Conservation (phyloP, 257 asterid species). For the Vinca minor region DNA sequence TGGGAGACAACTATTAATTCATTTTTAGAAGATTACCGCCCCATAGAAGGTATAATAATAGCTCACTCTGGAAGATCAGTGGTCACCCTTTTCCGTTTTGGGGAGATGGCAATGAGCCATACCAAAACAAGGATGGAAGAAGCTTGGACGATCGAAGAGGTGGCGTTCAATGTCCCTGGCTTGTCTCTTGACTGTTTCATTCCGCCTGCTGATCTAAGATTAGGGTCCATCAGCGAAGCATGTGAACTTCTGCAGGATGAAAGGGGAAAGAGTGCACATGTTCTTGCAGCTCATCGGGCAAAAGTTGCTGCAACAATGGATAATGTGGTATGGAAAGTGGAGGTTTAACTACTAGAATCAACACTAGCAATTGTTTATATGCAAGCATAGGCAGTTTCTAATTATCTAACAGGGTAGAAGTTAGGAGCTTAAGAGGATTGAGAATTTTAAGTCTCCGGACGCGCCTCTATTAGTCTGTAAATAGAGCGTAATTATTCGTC, state of each 20-base stretch:
- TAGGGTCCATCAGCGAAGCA: constrained; percentile 63
- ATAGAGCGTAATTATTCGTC: constrained; percentile 22
- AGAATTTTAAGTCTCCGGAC: constrained; percentile 11
- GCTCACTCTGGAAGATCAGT: constrained; percentile 93
- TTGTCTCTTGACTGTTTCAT: constrained; percentile 84
- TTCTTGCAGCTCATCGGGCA: constrained; percentile 34
- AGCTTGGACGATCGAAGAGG: constrained; percentile 96
- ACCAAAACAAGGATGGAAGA: constrained; percentile 96
- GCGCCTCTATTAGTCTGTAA: constrained; percentile 15
- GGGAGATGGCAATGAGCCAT: constrained; percentile 93
- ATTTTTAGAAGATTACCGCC: constrained; percentile 65
- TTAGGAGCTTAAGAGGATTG: constrained; percentile 16
- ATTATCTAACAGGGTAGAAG: constrained; percentile 21
- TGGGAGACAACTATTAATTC: constrained; percentile 98
- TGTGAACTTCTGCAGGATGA: constrained; percentile 73
- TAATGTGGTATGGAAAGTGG: constrained; percentile 54
- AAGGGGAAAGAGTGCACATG: constrained; percentile 36
- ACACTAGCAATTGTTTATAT: constrained; percentile 21
- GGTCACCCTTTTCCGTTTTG: constrained; percentile 90
- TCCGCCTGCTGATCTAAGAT: constrained; percentile 81
- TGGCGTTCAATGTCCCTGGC: constrained; percentile 84
- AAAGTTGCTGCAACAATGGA: constrained; percentile 61
- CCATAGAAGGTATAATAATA: constrained; percentile 91
- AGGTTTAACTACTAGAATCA: constrained; percentile 43
- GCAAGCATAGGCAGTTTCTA: constrained; percentile 23